Evolutionary conservation across 305 asterid genomes (phyloP).

Genomic region (Coffea humblotiana): DNA sequence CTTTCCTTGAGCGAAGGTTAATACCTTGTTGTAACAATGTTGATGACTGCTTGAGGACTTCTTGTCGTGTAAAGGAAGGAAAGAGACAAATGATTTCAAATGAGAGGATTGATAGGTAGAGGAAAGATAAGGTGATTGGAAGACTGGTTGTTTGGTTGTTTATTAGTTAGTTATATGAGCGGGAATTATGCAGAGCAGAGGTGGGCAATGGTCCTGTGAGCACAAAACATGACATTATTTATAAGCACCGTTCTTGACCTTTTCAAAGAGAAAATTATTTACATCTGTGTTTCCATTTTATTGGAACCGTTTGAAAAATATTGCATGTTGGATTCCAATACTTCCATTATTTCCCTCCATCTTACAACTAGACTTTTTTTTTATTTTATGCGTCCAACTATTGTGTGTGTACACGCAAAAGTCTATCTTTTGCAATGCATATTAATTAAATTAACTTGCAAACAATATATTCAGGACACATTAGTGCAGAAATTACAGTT

Average conservation of each 20-base stretch:
- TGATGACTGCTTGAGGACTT: neutral
- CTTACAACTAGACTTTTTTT: neutral
- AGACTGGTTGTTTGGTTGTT: constrained; percentile 14
- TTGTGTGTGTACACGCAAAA: neutral
- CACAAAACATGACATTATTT: constrained; percentile 15
- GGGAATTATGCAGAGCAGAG: constrained; percentile 46
- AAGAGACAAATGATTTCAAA: constrained; percentile 12
- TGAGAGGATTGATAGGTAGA: constrained; percentile 16
- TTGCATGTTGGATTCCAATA: neutral
- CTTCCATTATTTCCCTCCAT: neutral
- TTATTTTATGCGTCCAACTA: too few relatives aligned
- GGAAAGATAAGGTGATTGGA: constrained; percentile 8
- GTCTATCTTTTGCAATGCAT: neutral
- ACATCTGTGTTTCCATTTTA: neutral
- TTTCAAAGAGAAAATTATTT: neutral
- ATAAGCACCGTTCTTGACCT: neutral
- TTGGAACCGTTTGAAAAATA: neutral
- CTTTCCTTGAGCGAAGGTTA: too few relatives aligned
- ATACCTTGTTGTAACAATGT: neutral
- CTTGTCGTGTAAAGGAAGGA: constrained; percentile 15
- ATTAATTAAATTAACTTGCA: too few relatives aligned
- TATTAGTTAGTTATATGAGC: constrained; percentile 24
- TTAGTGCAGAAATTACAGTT: too few relatives aligned
- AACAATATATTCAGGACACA: too few relatives aligned
- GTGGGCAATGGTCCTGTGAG: constrained; percentile 31